A percentile compares a stretch with the other conserved stretches of the same genome.
phyloP scores from a whole-genome alignment of 1,284 basidiomycete species.

The Fistulinella cinereoalba region DNA sequence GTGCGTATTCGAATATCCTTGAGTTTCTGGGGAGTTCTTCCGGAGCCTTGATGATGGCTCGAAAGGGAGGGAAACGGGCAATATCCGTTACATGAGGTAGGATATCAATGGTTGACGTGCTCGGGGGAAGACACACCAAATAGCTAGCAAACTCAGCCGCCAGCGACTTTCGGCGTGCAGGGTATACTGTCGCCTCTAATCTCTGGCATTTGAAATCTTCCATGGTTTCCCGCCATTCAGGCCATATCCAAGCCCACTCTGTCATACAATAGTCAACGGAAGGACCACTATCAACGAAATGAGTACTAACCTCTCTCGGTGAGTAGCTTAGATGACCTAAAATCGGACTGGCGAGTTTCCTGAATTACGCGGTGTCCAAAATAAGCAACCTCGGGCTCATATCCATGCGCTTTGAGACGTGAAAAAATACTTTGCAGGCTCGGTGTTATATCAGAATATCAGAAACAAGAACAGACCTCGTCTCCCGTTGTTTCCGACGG shows the following conservation, averaged over 20 bases:
- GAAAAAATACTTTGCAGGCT: slow-evolving; percentile 6
- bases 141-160: not conserved
- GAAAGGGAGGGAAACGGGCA: slow-evolving; percentile 14
- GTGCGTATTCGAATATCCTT: slow-evolving; percentile 15
- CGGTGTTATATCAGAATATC: not conserved
- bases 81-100: slow-evolving; percentile 23
- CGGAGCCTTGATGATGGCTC: slow-evolving; percentile 11
- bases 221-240: slow-evolving; percentile 8
- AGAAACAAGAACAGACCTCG: not conserved
- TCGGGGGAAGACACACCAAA: not conserved
- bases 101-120: slow-evolving; percentile 8
- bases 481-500: not conserved
- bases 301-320: slow-evolving; percentile 9
- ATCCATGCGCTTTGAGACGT: slow-evolving; percentile 8
- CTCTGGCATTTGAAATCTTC: not conserved
- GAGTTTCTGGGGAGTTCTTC: not conserved
- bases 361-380: not conserved
- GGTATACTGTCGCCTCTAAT: not conserved
- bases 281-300: not conserved
- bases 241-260: slow-evolving; percentile 11
- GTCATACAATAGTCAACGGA: no score
- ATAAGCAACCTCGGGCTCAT: slow-evolving; percentile 1
- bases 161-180: not conserved
- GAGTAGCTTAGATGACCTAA: slow-evolving; percentile 7
- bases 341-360: not conserved